Evolutionary conservation across 2,329 filamentous ascomycete species (phyloP), one percentile per base, ranked within the genome.

Genomic region (Neobulgaria alba): DNA sequence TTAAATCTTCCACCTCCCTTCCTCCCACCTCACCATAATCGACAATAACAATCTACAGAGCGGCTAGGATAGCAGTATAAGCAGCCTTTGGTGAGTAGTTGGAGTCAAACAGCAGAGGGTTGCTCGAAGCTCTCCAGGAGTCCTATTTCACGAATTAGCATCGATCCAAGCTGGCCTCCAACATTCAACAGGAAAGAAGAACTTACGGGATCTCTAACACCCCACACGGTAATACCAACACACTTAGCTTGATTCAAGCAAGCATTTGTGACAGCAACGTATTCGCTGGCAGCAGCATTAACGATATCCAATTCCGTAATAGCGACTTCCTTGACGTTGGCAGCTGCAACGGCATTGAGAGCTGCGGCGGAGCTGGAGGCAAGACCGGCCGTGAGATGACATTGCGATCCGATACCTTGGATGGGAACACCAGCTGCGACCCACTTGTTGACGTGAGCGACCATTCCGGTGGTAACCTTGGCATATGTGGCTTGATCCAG

Each of bases 251-350:
- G 48, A 29, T 51, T 47, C 21, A 61, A 26, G 39, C 60, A 61
- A 8, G 58, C 59, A 3, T 53, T 53, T 12, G 52, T 49, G 33
- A 56, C 54, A 18, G 43, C 30, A 36, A 53, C 47, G 33, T 53
- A 53, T 29, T 55, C 49, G n/a, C 36, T 33, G 2, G 68, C 50
- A 14, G 69, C 63, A 5, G 74, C 76, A 15, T 65, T 64, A 37
- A 71, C 69, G 53, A 86, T 83, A 54, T 86, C 82, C 16, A 83
- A 67, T 63, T 83, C 79, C 2, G 79, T 83, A 36, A 82, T 67
- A 4, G 79, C 78, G 21, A 40, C 34, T 16, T 45, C 80, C 69
- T 54, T 82, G 75, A 17, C 46, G 15, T 36, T 36, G 17, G 72
- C 75, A 14, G 81, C 67, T 0, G 64, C 62, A 52, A 82, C 63